Base-by-base conservation (phyloP, 148 eudicot species). In the Rhododendron kiyosumense region DNA sequence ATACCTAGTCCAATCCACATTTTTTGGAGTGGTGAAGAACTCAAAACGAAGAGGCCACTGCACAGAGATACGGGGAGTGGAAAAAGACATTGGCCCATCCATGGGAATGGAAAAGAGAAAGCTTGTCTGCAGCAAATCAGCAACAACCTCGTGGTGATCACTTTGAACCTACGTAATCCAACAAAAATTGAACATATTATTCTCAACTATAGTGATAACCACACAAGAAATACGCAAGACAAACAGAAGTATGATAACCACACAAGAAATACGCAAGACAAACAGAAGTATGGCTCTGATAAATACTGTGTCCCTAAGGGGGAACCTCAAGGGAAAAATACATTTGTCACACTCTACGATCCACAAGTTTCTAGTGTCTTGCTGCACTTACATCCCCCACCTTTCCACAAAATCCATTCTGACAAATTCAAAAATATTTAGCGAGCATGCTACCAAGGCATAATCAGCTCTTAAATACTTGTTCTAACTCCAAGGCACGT, bases 1-100 rank as follows among this genome's bases (percentile, higher is more conserved):
- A 76, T 97, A 97, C 99, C 98, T 97, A 51, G 93, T 92, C 97
- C 97, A 94, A 89, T 95, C 96, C 30, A 94, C 88, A 87, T 94
- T 97, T 89, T 91, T 92, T 71, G 98, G 95, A 59, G 98, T 93
- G 76, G 99, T 93, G 85, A 93, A 92, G 88, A 95, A 97, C 88
- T 97, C 98, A 90, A 97, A 97, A 48, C 98, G 94, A 28, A 97
- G 94, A 87, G 97, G 93, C 99, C 98, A 97, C 84, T 97, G 97
- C 86, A 97, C 94, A 54, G 98, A 90, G 84, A 94, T 94, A 83
- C 89, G 94, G n/a, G 94, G 94, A 65, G 99, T 95, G 79, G 98
- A 91, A 91, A 97, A 97, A 5, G 93, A 93, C 98, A 95, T 97
- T 13, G 99, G 99, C 61, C 99, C 99, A 81, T 97, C 99, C 95